These are phyloP conservation scores for Globisporangium heterothallicum DNA, from an alignment of 352 stramenopile species.

Conservation along the genomic window DNA sequence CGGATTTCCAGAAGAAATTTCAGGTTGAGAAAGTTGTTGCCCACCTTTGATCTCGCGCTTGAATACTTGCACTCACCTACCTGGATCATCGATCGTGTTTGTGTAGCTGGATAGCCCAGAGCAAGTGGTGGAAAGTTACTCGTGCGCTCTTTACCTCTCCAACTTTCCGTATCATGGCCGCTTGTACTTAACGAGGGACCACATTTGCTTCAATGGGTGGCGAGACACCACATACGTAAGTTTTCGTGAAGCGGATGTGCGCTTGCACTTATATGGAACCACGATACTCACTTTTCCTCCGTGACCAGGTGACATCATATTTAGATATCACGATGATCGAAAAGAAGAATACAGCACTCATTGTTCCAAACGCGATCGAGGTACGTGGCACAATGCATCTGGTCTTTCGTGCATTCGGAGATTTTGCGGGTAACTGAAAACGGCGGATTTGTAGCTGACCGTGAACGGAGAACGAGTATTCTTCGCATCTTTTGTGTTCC, in stretches of 20 bases:
- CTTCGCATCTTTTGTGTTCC: slow-evolving; percentile 81
- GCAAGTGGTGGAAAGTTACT: slow-evolving; percentile 82
- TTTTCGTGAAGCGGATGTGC: neutral
- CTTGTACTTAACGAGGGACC: slow-evolving; percentile 67
- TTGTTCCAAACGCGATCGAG: slow-evolving; percentile 84
- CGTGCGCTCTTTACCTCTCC: slow-evolving; percentile 69
- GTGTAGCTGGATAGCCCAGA: slow-evolving; percentile 53
- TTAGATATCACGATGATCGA: slow-evolving; percentile 69
- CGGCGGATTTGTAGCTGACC: slow-evolving; percentile 32
- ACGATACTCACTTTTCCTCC: neutral
- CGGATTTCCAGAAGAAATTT: slow-evolving; percentile 82
- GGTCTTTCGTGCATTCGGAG: no score
- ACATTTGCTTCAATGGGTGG: slow-evolving; percentile 82
- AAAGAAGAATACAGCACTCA: slow-evolving; percentile 83
- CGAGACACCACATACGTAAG: slow-evolving; percentile 74
- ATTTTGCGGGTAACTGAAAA: no score
- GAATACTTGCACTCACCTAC: neutral
- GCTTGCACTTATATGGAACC: no score
- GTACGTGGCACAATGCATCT: no score
- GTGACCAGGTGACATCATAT: slow-evolving; percentile 54
- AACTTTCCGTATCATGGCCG: slow-evolving; percentile 81
- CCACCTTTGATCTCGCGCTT: neutral
- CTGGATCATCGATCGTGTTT: no score
- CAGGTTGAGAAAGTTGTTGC: slow-evolving; percentile 34
- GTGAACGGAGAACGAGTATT: slow-evolving; percentile 68